Percentiles rank a stretch among this genome's conserved stretches.
Conservation (phyloP, 2,329 filamentous ascomycete species). For the Oidium heveae region DNA sequence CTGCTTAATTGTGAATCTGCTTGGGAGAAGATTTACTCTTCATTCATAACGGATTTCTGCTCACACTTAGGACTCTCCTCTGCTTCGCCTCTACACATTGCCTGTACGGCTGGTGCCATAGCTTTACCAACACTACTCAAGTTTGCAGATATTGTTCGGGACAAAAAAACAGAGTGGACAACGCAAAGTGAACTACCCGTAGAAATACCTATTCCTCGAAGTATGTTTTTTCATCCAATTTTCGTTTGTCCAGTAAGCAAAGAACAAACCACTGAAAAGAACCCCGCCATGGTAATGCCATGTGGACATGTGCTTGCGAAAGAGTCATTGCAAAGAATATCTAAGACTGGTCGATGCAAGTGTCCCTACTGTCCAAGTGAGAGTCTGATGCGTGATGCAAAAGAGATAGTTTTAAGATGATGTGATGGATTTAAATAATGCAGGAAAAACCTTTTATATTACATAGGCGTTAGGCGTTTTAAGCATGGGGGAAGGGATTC, state of each 20-base stretch:
- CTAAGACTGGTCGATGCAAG: conserved; percentile 64
- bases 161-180: conserved; percentile 86
- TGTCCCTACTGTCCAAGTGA: conserved; percentile 90
- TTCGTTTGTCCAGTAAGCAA: conserved; percentile 96
- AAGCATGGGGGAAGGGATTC: no score
- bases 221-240: conserved; percentile 69
- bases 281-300: conserved; percentile 90
- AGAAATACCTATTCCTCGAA: conserved; percentile 32
- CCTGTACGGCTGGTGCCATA: conserved; percentile 76
- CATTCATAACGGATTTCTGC: conserved; percentile 88
- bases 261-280: conserved; percentile 77
- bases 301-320: conserved; percentile 85
- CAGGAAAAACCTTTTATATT: no score
- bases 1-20: conserved; percentile 52
- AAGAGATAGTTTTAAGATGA: conserved; percentile 11
- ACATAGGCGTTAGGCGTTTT: no score
- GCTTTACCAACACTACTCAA: conserved; percentile 76
- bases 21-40: conserved; percentile 64
- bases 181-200: conserved; percentile 74
- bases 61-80: conserved; percentile 71
- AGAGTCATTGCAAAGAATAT: conserved; percentile 56
- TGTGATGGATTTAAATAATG: background rate
- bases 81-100: conserved; percentile 78
- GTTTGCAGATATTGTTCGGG: conserved; percentile 63
- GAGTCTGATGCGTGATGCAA: conserved; percentile 49